Base-by-base conservation (phyloP, 352 stramenopile genomes). In the Pythium diclinum region DNA sequence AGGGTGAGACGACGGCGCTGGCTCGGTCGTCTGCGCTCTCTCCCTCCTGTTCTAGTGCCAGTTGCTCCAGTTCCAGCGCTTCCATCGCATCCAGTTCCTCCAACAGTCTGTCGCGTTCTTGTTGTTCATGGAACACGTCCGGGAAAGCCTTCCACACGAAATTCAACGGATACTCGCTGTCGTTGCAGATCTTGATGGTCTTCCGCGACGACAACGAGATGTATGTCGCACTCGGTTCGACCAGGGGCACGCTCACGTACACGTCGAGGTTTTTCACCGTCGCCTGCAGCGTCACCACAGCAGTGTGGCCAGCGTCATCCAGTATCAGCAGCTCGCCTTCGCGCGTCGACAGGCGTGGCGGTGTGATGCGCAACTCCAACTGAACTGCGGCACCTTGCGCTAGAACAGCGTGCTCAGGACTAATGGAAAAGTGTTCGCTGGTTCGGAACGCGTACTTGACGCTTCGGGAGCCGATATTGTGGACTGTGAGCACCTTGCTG, bases 101-200 rank as follows among this genome's bases (percentile, higher is more conserved):
- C 23, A 96, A 71, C 33, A 98, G 63, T 9, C 86, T 71, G 2
- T 81, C 68, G 6, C 93, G 81, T 57, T 98, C 94, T 1, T 61
- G 52, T 52, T 97, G 87, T 49, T 98, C 92, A 33, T 88, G 75
- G 13, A 66, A 60, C 17, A 49, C 23, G 42, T 88, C 83, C 4
- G 71, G 71, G 65, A 98, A 98, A 19, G 94, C 88, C 59, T 97
- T 95, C 95, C 95, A 99, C 16, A 67, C 71, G 77, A 98, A 98
- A 2, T 89, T 74, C 16, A 98, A 82, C 0, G 92, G 89, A 57
- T 89, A 86, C 56, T 98, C 95, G 54, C 81, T 95, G 54, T 94
- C 82, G 77, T 99, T 98, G 67, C 80, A 91, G 57, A 99, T 96
- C 61, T 95, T 96, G 61, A 98, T 65, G 1, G 75, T 96, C 55